These are phyloP conservation scores for Lipomyces spencermartinsiae DNA, from an alignment of 805 yeast genomes.

Conservation along the genomic window DNA sequence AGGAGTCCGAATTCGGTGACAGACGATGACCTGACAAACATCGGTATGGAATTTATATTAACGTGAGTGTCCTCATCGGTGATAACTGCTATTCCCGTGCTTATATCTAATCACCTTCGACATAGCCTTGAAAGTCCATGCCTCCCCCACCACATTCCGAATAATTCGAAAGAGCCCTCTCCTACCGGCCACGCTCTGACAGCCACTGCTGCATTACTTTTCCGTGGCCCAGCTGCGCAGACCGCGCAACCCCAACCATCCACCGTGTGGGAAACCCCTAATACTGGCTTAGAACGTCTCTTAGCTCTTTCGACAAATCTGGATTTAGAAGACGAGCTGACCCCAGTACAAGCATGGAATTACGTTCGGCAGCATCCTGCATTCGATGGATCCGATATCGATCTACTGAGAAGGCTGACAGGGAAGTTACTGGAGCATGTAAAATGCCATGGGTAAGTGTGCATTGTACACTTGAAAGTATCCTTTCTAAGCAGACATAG, in stretches of 20 bases:
- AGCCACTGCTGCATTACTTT: conserved; percentile 3
- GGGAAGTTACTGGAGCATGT: background rate
- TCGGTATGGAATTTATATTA: conserved; percentile 5
- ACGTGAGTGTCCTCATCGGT: background rate
- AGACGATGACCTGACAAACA: background rate
- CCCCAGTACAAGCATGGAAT: conserved; percentile 9
- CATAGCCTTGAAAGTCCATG: conserved; percentile 6
- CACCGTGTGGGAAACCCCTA: background rate
- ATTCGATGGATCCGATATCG: background rate
- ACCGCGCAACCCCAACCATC: background rate
- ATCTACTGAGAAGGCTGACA: background rate
- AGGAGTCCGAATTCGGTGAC: background rate
- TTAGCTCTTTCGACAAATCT: conserved; percentile 6
- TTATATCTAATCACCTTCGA: background rate
- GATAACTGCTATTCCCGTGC: background rate
- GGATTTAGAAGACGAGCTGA: background rate
- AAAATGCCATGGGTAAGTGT: conserved; percentile 7
- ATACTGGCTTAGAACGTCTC: background rate
- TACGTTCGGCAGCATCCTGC: background rate
- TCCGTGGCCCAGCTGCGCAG: background rate
- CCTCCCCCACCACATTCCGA: background rate
- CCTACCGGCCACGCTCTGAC: conserved; percentile 4
- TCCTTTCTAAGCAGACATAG: background rate
- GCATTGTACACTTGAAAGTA: background rate
- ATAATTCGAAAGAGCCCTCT: background rate